A percentile compares a stretch with the other conserved stretches of the same genome.
These are phyloP conservation scores for Hyaloperonospora brassicae DNA, from an alignment of 352 stramenopile species.

Conservation along the genomic window DNA sequence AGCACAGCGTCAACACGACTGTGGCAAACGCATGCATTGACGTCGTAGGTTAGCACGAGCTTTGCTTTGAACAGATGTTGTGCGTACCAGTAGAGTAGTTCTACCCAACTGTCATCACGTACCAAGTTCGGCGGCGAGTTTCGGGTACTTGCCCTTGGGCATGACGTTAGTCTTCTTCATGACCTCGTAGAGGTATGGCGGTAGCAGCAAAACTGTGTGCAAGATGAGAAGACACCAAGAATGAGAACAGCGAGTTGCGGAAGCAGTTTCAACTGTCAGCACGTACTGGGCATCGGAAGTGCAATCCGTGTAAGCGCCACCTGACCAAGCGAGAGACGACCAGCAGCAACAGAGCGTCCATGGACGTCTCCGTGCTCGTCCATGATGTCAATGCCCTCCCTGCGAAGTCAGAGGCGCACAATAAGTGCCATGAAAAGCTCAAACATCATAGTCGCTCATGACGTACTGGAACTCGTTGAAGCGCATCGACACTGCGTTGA, in stretches of 20 bases:
- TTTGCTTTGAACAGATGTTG: not conserved
- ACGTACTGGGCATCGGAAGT: slow-evolving; percentile 73
- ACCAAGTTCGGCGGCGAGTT: slow-evolving; percentile 73
- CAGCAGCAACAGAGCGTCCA: slow-evolving; percentile 67
- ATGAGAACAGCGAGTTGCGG: not conserved
- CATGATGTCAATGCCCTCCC: slow-evolving; percentile 79
- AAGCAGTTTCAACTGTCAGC: not conserved
- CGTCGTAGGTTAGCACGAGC: slow-evolving; percentile 3
- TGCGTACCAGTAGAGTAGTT: not conserved
- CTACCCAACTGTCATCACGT: slow-evolving; percentile 9
- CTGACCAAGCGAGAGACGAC: slow-evolving; percentile 70
- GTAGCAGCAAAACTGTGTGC: slow-evolving; percentile 58
- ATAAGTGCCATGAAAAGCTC: not conserved
- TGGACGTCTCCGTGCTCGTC: slow-evolving; percentile 70
- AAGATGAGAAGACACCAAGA: not conserved
- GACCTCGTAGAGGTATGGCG: slow-evolving; percentile 70
- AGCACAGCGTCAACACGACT: slow-evolving; percentile 67
- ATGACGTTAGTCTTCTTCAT: slow-evolving; percentile 73
- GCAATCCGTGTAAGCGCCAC: slow-evolving; percentile 73
- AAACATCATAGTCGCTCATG: not conserved
- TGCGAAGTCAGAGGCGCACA: slow-evolving; percentile 15
- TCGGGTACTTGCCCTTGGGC: slow-evolving; percentile 58
- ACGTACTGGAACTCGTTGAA: slow-evolving; percentile 79
- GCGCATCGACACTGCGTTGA: slow-evolving; percentile 86
- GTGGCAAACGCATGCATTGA: slow-evolving; percentile 4